phyloP scores from a whole-genome alignment of 1,284 basidiomycete genomes.

The Chondrostereum purpureum region DNA sequence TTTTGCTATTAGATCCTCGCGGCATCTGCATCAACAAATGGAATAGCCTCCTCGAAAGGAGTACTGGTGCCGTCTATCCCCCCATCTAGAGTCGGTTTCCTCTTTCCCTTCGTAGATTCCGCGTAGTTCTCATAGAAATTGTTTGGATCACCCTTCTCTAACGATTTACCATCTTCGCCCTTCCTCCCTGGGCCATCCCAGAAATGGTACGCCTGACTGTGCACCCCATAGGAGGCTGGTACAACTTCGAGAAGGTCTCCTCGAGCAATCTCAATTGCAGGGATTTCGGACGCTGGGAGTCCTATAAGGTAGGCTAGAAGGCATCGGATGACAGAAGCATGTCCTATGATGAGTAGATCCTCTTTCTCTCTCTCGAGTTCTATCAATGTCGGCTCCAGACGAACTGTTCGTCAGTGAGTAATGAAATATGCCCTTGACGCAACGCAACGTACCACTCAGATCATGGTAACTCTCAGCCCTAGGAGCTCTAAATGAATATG shows the following conservation, averaged over 20 bases:
- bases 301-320: constrained; percentile 90
- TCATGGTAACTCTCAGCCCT: constrained; percentile 94
- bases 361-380: constrained; percentile 78
- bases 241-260: constrained; percentile 88
- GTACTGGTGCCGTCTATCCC: too few species aligned
- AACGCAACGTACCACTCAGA: constrained; percentile 65
- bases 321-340: constrained; percentile 97
- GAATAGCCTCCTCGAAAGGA: too few species aligned
- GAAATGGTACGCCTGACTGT: constrained; percentile 85
- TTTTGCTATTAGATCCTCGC: too few species aligned
- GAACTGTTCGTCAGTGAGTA: constrained; percentile 34
- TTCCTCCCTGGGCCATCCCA: constrained; percentile 77
- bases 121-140: constrained; percentile 86
- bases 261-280: constrained; percentile 90
- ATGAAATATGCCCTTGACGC: too few species aligned
- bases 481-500: constrained; percentile 89
- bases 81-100: constrained; percentile 20
- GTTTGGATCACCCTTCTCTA: constrained; percentile 45
- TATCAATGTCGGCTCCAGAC: constrained; percentile 78
- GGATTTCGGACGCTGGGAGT: constrained; percentile 92
- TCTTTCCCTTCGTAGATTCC: constrained; percentile 74
- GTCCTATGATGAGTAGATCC: constrained; percentile 75
- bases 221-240: constrained; percentile 86
- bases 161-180: constrained; percentile 34
- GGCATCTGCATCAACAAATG: too few species aligned